A percentile compares a stretch with the other conserved stretches of the same genome.
These are phyloP conservation scores for Ganoderma meredithae DNA, from an alignment of 1,284 basidiomycete species.

Conservation along the genomic window DNA sequence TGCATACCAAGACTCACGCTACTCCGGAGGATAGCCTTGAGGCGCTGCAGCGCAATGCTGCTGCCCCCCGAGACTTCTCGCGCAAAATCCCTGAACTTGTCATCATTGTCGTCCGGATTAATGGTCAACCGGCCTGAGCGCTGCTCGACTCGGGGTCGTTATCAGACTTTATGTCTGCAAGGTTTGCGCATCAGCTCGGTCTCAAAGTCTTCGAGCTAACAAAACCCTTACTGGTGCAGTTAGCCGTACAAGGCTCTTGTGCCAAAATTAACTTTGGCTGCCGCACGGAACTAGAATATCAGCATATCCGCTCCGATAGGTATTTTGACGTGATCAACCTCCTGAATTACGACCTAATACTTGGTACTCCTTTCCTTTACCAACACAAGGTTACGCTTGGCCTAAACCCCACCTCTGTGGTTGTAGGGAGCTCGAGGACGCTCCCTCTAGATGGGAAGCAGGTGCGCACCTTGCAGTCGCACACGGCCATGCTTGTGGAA, in stretches of 20 bases:
- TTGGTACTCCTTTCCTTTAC: conserved; percentile 38
- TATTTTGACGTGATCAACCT: conserved; percentile 42
- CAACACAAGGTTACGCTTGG: conserved; percentile 34
- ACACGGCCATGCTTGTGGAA: no score
- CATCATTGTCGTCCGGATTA: conserved; percentile 7
- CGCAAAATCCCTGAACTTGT: background rate
- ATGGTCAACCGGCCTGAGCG: conserved; percentile 16
- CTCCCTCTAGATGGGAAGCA: no score
- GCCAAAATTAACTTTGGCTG: conserved; percentile 13
- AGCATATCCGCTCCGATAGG: conserved; percentile 8
- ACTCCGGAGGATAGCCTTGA: no score
- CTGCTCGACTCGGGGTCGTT: conserved; percentile 18
- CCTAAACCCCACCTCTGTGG: conserved; percentile 31
- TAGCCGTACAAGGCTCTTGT: conserved; percentile 19
- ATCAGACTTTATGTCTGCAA: background rate
- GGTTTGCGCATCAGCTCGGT: conserved; percentile 18
- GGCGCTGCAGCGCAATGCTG: conserved; percentile 13
- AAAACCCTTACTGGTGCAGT: conserved; percentile 21
- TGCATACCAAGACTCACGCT: no score
- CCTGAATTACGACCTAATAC: conserved; percentile 37
- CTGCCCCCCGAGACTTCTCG: background rate
- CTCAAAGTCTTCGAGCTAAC: conserved; percentile 1
- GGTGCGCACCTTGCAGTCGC: no score
- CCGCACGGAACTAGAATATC: background rate
- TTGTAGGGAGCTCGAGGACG: conserved; percentile 29